These are phyloP conservation scores for Streptanthus diversifolius DNA, from an alignment of 345 rosid species.

Conservation along the genomic window DNA sequence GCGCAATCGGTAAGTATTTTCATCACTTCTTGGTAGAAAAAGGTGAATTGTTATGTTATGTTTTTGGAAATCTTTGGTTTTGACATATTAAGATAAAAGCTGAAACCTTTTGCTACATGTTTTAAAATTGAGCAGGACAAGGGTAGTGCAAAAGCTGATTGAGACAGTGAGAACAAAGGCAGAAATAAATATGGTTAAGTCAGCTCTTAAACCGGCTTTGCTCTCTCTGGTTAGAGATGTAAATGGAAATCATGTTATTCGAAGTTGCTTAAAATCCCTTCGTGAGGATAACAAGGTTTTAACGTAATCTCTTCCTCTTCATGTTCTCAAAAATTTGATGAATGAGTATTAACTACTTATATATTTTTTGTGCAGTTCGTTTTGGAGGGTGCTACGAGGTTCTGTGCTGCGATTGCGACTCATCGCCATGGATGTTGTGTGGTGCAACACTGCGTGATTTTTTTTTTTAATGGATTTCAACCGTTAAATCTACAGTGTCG, in stretches of 20 bases:
- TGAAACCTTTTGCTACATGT: constrained; percentile 2
- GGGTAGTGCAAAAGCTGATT: constrained; percentile 72
- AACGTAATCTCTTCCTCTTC: background rate
- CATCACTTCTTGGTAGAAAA: background rate
- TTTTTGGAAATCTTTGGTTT: constrained; percentile 11
- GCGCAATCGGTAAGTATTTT: too few relatives aligned
- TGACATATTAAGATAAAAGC: constrained; percentile 15
- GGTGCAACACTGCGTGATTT: constrained; percentile 55
- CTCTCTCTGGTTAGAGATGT: constrained; percentile 56
- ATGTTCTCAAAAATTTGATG: background rate
- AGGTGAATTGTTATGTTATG: constrained; percentile 8
- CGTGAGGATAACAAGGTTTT: constrained; percentile 60
- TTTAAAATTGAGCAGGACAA: constrained; percentile 42
- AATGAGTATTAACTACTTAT: background rate
- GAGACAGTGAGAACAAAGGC: constrained; percentile 58
- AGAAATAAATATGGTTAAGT: constrained; percentile 44
- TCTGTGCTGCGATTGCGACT: constrained; percentile 54
- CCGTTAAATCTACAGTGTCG: too few relatives aligned
- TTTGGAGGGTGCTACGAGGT: constrained; percentile 54
- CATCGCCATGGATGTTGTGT: constrained; percentile 70
- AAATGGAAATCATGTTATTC: constrained; percentile 74
- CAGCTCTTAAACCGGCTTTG: constrained; percentile 58
- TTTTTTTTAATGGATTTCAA: too few relatives aligned
- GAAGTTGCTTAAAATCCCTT: constrained; percentile 60
- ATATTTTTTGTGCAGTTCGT: constrained; percentile 39